Evolutionary conservation across 106 monocot genomes (phyloP).

Genomic region (Allium fistulosum): DNA sequence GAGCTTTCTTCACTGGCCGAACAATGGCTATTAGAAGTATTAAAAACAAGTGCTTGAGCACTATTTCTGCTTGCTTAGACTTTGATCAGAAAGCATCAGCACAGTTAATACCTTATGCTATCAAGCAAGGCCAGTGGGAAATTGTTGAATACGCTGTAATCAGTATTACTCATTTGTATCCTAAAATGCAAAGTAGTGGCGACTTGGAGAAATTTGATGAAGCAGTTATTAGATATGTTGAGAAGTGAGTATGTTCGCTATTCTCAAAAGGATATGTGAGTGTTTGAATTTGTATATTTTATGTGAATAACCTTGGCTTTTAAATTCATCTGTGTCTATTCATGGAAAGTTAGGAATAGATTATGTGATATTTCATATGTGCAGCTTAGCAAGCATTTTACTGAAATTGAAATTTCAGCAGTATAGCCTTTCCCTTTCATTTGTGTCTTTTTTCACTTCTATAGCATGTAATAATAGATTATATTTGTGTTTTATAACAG

Average conservation of each 20-base stretch:
- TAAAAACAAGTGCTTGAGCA: neutral
- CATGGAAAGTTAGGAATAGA: too few species aligned
- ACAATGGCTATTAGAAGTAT: neutral
- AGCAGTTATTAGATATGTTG: conserved; percentile 41
- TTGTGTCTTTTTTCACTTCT: too few species aligned
- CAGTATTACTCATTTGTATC: conserved; percentile 45
- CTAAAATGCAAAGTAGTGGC: conserved; percentile 44
- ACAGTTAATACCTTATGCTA: conserved; percentile 30
- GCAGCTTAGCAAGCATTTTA: too few species aligned
- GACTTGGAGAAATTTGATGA: conserved; percentile 60
- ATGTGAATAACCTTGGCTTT: too few species aligned
- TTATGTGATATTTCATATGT: too few species aligned
- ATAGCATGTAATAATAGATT: too few species aligned
- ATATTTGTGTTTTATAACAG: too few species aligned
- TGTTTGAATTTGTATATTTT: conserved; percentile 1
- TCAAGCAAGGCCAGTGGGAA: conserved; percentile 28
- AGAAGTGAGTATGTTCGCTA: conserved; percentile 40
- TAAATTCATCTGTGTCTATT: too few species aligned
- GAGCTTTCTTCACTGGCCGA: neutral
- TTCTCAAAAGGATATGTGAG: conserved; percentile 20
- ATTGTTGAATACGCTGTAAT: conserved; percentile 42
- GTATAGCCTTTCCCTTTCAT: too few species aligned
- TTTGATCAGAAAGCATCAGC: neutral
- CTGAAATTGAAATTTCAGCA: too few species aligned
- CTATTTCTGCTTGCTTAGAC: neutral